Base-by-base conservation (phyloP, 192 early-diverging fungal species). In the Backusella liffmaniae region DNA sequence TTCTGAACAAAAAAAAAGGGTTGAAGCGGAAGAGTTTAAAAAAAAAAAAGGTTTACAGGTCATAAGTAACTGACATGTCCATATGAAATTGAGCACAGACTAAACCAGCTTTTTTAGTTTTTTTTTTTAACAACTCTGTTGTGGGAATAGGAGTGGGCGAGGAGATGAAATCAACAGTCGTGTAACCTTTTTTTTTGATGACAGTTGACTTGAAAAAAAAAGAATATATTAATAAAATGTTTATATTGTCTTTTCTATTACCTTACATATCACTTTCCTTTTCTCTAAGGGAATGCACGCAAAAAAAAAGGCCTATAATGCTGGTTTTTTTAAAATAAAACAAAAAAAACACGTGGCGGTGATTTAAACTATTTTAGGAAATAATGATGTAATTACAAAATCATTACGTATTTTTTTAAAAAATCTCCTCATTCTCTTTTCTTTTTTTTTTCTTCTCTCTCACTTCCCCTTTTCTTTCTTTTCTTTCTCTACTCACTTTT, bases 11-110 rank as follows among this genome's bases (percentile, higher is more conserved):
- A 37, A 35, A 67, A 67, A 67, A 67, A 67, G 35, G 66, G 21
- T 23, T 23, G 51, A 23, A 56, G 15, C 12, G 12, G 12, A 51
- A 51, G n/a, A 21, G n/a, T 51, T 1, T 39, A 1, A n/a, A n/a
- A 21, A 53, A 53, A 53, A 21, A 53, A 53, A 21, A 26, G 10
- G 21, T 8, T 23, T 59, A 29, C 53, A 18, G 53, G 53, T 59
- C 53, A 59, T 59, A 59, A 2, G 21, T 59, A 59, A 26, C 53
- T 59, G 53, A 59, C 53, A 59, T 59, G 21, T 59, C 29, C 53
- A 59, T 59, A 59, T 59, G 53, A 59, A 59, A 59, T 59, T 26
- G 53, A 59, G 53, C 53, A 59, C 53, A 59, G 53, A 59, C 53
- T 59, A 26, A 32, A 26, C 23, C 3, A n/a, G 23, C 12, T 26